Evolutionary conservation across 352 stramenopile species (phyloP).

Genomic region (Globisporangium nodosum): DNA sequence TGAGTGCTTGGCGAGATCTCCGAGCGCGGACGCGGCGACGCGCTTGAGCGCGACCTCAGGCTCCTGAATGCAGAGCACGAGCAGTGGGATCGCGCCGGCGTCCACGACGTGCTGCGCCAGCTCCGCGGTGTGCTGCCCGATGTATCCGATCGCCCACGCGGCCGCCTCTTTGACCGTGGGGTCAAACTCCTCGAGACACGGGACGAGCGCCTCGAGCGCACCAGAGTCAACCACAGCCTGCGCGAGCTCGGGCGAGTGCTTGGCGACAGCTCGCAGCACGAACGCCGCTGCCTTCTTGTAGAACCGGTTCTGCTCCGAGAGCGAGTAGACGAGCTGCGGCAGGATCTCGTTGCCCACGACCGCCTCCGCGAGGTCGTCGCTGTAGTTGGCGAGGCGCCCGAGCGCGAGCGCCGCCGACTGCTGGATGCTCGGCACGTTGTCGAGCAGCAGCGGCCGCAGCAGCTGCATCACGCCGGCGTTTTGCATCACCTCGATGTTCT

Average conservation of each 20-base stretch:
- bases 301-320: constrained; percentile 93
- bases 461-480: constrained; percentile 95
- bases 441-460: constrained; percentile 88
- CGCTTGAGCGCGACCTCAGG: constrained; percentile 94
- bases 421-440: constrained; percentile 95
- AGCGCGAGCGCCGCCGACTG: constrained; percentile 92
- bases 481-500: constrained; percentile 97
- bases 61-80: constrained; percentile 95
- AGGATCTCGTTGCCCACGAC: constrained; percentile 95
- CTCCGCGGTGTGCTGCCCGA: constrained; percentile 91
- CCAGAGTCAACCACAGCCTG: constrained; percentile 92
- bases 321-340: constrained; percentile 94
- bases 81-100: constrained; percentile 88
- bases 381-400: constrained; percentile 93
- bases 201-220: constrained; percentile 89
- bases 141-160: constrained; percentile 95
- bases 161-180: constrained; percentile 93
- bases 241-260: constrained; percentile 92
- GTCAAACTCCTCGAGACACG: constrained; percentile 94
- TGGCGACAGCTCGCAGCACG: constrained; percentile 91
- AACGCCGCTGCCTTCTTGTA: constrained; percentile 96
- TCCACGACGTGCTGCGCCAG: constrained; percentile 93
- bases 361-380: constrained; percentile 91
- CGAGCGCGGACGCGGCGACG: constrained; percentile 89
- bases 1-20: constrained; percentile 94